Evolutionary conservation across 345 rosid genomes (phyloP).

Genomic region (Corchorus capsularis): DNA sequence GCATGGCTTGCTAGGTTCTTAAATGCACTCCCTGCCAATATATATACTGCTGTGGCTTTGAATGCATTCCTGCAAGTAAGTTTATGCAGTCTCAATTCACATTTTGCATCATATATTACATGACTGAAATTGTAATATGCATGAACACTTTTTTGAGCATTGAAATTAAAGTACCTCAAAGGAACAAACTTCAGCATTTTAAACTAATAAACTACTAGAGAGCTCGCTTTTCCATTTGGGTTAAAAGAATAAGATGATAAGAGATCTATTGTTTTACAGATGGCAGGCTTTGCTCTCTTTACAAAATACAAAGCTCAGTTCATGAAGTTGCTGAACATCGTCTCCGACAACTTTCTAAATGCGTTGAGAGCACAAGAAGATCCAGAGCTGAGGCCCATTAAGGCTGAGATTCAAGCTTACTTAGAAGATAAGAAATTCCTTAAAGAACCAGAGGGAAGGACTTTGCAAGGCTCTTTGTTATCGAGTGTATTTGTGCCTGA

Average conservation of each 20-base stretch:
- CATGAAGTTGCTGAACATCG: slow-evolving; percentile 53
- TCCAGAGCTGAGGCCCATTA: slow-evolving; percentile 45
- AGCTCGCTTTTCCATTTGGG: background rate
- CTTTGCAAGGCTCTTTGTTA: slow-evolving; percentile 40
- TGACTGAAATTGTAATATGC: background rate
- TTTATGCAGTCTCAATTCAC: slow-evolving; percentile 6
- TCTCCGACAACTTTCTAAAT: slow-evolving; percentile 55
- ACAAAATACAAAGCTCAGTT: slow-evolving; percentile 69
- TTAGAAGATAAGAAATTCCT: slow-evolving; percentile 60
- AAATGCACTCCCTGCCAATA: slow-evolving; percentile 64
- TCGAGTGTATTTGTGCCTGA: slow-evolving; percentile 51
- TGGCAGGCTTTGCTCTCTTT: slow-evolving; percentile 78
- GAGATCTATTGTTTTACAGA: slow-evolving; percentile 35
- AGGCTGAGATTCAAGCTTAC: slow-evolving; percentile 51
- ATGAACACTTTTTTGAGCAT: background rate
- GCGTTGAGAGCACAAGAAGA: slow-evolving; percentile 54
- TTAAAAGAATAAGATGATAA: background rate
- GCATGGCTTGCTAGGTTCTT: slow-evolving; percentile 80
- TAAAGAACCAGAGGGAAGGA: slow-evolving; percentile 69
- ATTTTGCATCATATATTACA: background rate
- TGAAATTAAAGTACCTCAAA: background rate
- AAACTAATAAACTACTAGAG: background rate
- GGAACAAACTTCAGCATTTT: background rate
- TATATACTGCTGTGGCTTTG: slow-evolving; percentile 72
- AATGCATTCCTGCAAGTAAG: slow-evolving; percentile 71